phyloP scores from a whole-genome alignment of 2,329 filamentous ascomycete genomes.

The Fusarium dimerum region DNA sequence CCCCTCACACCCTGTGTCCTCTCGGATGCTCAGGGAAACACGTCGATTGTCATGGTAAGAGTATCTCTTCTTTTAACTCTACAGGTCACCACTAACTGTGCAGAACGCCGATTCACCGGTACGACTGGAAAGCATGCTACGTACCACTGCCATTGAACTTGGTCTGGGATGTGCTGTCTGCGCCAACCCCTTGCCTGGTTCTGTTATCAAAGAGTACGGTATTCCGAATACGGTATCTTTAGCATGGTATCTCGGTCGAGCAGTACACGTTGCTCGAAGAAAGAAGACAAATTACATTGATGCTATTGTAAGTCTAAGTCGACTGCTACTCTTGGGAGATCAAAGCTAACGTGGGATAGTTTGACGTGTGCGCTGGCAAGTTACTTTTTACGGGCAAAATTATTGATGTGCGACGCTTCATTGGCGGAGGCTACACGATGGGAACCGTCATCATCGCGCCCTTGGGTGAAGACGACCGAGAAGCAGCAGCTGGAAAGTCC shows the following conservation, averaged over 20 bases:
- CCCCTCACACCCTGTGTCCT: slow-evolving; percentile 39
- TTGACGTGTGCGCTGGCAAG: slow-evolving; percentile 35
- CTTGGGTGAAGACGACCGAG: slow-evolving; percentile 32
- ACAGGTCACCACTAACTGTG: background rate
- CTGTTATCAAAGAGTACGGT: slow-evolving; percentile 34
- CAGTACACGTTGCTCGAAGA: slow-evolving; percentile 30
- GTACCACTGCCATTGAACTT: slow-evolving; percentile 40
- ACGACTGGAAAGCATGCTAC: slow-evolving; percentile 37
- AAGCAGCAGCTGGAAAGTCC: slow-evolving; percentile 17
- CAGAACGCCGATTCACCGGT: slow-evolving; percentile 37
- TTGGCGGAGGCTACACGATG: slow-evolving; percentile 44
- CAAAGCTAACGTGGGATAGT: slow-evolving; percentile 7
- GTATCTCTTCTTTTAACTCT: no score
- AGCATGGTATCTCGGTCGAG: slow-evolving; percentile 58
- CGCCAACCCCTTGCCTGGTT: slow-evolving; percentile 35
- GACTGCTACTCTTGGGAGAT: accelerated
- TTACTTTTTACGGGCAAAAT: slow-evolving; percentile 43
- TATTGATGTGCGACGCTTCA: slow-evolving; percentile 39
- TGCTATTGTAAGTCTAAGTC: slow-evolving; percentile 26
- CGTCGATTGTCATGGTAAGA: slow-evolving; percentile 32
- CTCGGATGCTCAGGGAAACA: slow-evolving; percentile 39
- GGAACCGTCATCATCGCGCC: slow-evolving; percentile 39
- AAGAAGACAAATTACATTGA: slow-evolving; percentile 27
- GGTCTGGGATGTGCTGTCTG: slow-evolving; percentile 40
- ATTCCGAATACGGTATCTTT: slow-evolving; percentile 49